Evolutionary conservation across 768 basidiomycete species (phyloP).

Genomic region (Rhodotorula toruloides): DNA sequence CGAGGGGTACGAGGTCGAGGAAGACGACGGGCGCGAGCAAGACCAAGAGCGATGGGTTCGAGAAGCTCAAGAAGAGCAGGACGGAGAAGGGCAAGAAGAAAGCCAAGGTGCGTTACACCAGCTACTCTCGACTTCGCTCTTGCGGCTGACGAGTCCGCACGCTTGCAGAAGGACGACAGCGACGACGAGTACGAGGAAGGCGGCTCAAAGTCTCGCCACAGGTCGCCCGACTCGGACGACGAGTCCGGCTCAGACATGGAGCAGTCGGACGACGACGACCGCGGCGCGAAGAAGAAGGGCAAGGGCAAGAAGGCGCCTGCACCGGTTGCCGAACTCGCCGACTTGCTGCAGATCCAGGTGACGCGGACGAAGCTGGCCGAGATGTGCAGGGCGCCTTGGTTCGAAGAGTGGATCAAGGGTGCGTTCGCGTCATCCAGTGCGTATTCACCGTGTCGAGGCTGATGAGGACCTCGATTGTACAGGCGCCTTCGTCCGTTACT

Average conservation of each 20-base stretch:
- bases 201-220: constrained; percentile 43
- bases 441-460: not conserved
- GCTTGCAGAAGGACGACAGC: constrained; percentile 36
- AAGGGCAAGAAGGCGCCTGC: constrained; percentile 51
- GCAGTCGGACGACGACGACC: constrained; percentile 65
- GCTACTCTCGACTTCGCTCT: too few relatives aligned
- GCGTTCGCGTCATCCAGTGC: constrained; percentile 27
- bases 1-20: constrained; percentile 57
- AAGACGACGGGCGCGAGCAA: constrained; percentile 43
- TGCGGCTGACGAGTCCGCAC: not conserved
- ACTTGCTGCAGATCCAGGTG: constrained; percentile 61
- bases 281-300: constrained; percentile 50
- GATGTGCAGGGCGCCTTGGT: constrained; percentile 71
- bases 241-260: constrained; percentile 65
- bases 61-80: constrained; percentile 74
- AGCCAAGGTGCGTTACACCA: constrained; percentile 28
- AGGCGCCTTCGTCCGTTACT: constrained; percentile 83
- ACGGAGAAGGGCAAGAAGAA: constrained; percentile 83
- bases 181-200: constrained; percentile 50
- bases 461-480: constrained; percentile 5
- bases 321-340: constrained; percentile 49
- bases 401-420: constrained; percentile 77
- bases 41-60: constrained; percentile 27
- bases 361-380: constrained; percentile 68
- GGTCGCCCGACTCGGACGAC: constrained; percentile 43